Base-by-base conservation (phyloP, 1,284 basidiomycete species). In the Sporisorium sorghi region DNA sequence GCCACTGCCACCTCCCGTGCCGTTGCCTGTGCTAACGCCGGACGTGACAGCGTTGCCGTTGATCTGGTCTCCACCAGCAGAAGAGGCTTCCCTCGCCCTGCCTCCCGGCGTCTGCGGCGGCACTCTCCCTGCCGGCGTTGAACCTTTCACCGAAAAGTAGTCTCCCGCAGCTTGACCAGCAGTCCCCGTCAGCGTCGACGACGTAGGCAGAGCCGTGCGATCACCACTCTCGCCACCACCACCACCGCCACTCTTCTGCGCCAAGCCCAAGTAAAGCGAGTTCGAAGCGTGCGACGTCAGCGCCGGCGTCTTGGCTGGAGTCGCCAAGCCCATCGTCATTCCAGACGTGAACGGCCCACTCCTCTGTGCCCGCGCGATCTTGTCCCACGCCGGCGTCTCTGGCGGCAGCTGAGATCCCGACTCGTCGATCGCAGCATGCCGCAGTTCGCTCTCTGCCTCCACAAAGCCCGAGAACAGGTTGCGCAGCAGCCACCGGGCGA, bases 271-370 rank as follows among this genome's bases (percentile, higher is more conserved):
- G 26, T 58, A 48, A 11, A 70, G 53, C 39, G 64, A 33, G 5
- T 56, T 63, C 12, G 60, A 63, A 12, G 60, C 51, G 10, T 54
- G 47, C 35, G 76, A 63, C 15, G 67, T 46, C 30, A 80, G 37
- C 5, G 78, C 78, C 14, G 78, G 71, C 46, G 75, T 77, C 47
- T 73, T 75, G 37, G 78, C 65, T 0, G 67, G 67, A 23, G 73
- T 68, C n/a, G 78, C 78, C 1, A 80, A 37, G 2, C 63, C 72
- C 61, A 80, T 77, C 15, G 77, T 77, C 70, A 75, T 77, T 0
- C 78, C 78, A 30, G 78, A 74, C 26, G 75, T 77, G 32, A 67
- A 90, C 2, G 87, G 63, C 2, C 72, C 59, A 12, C 24, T 61
- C 33, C 67, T 62, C 23, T 56, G 56, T 3, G 56, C 67, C 6